Base-by-base conservation (phyloP, 352 stramenopile genomes). In the Globisporangium carolinianum region DNA sequence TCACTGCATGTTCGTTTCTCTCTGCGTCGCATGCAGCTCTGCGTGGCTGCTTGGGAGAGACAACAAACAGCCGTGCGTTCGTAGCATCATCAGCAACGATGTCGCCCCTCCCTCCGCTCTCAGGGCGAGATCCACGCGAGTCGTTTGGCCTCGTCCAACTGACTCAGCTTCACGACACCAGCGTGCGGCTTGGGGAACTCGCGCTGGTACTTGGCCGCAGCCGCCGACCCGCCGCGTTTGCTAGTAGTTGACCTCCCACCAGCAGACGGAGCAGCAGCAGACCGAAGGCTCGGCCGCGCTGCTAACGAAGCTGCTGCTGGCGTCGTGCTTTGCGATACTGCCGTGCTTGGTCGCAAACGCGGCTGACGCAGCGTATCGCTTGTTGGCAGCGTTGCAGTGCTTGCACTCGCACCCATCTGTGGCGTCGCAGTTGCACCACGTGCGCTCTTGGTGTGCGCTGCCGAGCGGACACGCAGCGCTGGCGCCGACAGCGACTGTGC, bases 181-280 rank as follows among this genome's bases (percentile, higher is more conserved):
- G 69, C 47, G 15, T 70, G 66, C 5, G 79, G 79, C 51, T 76
- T 78, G 1, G 79, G 74, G 46, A 89, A 89, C 52, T 89, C 79
- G 11, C 79, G 72, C 42, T 83, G 36, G 57, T 89, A 89, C 24
- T 76, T 73, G 0, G 58, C 51, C 0, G 68, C 55, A n/a, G 38
- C 42, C 7, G 51, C 39, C 2, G 38, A 58, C 18, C 43, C 37
- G 1, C 32, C n/a, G 39, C 46, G 39, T 8, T 36, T 37, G 12
- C 37, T 48, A 48, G 45, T 24, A 24, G 24, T 24, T 24, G 24
- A 24, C 24, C 24, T 24, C 24, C 24, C 24, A 24, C 24, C 24
- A 24, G 24, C 24, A 24, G 24, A 24, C 24, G 24, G 24, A 24
- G 24, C 24, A 24, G 24, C 24, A 24, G 24, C 24, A 24, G 24